Conservation (phyloP, 73 alveolate species). For the Paraurostyla sp. region DNA sequence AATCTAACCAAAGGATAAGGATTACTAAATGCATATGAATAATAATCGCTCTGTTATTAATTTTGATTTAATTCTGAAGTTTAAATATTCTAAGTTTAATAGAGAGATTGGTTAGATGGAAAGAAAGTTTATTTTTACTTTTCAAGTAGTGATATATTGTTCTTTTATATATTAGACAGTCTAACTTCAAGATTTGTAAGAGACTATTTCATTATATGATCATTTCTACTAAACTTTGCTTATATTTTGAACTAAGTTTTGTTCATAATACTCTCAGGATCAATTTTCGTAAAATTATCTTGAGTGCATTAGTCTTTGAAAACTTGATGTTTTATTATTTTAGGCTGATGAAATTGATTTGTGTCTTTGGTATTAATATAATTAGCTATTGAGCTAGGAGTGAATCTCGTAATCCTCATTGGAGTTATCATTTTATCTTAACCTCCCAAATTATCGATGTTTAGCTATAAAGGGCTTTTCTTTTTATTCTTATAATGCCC, state of each 20-base stretch:
- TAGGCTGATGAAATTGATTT: background rate
- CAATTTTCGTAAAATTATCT: too few species aligned
- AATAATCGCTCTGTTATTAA: too few species aligned
- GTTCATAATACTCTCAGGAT: background rate
- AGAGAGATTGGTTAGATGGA: too few species aligned
- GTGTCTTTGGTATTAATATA: background rate
- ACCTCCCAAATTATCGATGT: background rate
- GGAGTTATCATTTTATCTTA: too few species aligned
- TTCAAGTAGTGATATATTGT: background rate
- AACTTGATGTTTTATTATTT: background rate
- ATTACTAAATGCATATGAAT: too few species aligned
- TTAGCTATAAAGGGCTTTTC: background rate
- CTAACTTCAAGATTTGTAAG: background rate
- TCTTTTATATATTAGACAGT: background rate
- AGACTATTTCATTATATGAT: background rate
- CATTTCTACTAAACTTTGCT: background rate
- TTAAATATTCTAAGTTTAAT: too few species aligned
- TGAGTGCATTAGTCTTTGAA: background rate
- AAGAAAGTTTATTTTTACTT: background rate
- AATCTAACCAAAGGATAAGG: too few species aligned
- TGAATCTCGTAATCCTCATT: background rate
- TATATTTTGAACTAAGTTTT: background rate
- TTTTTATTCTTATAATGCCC: too few species aligned
- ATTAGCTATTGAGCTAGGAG: background rate
- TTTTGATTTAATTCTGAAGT: too few species aligned